A percentile compares a stretch with the other conserved stretches of the same genome.
Evolutionary conservation across 2,329 filamentous ascomycete species (phyloP).

Genomic region (Onygenales sp.): DNA sequence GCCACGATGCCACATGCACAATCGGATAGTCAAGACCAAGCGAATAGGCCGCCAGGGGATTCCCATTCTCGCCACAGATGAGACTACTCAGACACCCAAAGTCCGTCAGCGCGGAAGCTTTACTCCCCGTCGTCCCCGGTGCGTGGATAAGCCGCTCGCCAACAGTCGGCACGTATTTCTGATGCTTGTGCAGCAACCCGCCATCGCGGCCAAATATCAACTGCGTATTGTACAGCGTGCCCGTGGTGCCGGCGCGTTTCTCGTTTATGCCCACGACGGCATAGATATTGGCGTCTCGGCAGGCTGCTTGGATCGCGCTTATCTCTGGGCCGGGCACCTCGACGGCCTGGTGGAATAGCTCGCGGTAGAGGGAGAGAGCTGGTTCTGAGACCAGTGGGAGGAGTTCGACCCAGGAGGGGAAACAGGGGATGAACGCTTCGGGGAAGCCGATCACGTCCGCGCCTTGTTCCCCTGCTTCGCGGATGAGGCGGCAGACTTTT

Average conservation of each 20-base stretch:
- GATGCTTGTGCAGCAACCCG: slow-evolving; percentile 4
- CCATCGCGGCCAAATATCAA: slow-evolving; percentile 2
- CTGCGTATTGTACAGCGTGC: slow-evolving; percentile 3
- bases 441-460: slow-evolving; percentile 4
- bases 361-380: slow-evolving; percentile 1
- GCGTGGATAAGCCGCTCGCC: slow-evolving; percentile 3
- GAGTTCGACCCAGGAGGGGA: slow-evolving; percentile 1
- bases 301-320: slow-evolving; percentile 1
- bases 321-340: slow-evolving; percentile 3
- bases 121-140: slow-evolving; percentile 2
- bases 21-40: neutral
- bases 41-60: slow-evolving; percentile 1
- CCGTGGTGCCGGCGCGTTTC: neutral
- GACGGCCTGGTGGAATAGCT: slow-evolving; percentile 1
- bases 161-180: slow-evolving; percentile 3
- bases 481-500: slow-evolving; percentile 5
- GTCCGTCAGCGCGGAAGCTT: neutral
- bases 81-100: slow-evolving; percentile 2
- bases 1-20: slow-evolving; percentile 4
- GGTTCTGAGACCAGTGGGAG: neutral
- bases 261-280: slow-evolving; percentile 3
- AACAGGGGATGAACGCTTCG: neutral
- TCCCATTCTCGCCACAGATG: slow-evolving; percentile 4
- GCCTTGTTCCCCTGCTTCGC: slow-evolving; percentile 2
- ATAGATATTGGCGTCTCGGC: slow-evolving; percentile 1